Evolutionary conservation across 768 basidiomycete genomes (phyloP).

Genomic region (Leucosporidium scottii): DNA sequence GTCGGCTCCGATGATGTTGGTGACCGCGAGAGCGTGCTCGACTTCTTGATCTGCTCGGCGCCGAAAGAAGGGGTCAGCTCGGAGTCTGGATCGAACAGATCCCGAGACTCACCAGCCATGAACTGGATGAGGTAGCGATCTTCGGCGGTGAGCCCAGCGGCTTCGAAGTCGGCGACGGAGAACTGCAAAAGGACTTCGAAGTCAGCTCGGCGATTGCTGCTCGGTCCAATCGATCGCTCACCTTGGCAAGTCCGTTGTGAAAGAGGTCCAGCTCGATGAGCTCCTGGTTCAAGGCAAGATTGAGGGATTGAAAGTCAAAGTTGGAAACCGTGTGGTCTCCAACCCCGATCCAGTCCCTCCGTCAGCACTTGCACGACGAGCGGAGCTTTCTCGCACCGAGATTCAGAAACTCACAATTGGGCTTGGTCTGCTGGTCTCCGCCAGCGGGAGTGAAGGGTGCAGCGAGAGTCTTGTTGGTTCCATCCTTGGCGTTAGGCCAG

Average conservation of each 20-base stretch:
- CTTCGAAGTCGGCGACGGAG: constrained; percentile 53
- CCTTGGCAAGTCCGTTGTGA: constrained; percentile 50
- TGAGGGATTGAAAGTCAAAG: constrained; percentile 53
- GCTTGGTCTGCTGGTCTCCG: constrained; percentile 10
- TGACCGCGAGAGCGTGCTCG: constrained; percentile 52
- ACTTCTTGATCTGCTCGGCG: constrained; percentile 51
- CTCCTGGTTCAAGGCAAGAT: constrained; percentile 59
- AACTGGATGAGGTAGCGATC: constrained; percentile 55
- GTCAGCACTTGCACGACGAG: too few relatives aligned
- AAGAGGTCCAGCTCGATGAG: constrained; percentile 53
- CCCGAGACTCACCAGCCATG: constrained; percentile 46
- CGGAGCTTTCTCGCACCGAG: too few relatives aligned
- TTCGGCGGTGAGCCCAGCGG: constrained; percentile 51
- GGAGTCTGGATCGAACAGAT: too few relatives aligned
- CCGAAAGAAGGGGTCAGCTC: too few relatives aligned
- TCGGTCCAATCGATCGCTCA: not conserved
- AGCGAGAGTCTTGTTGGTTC: constrained; percentile 23
- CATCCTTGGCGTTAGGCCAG: constrained; percentile 11
- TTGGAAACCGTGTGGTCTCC: constrained; percentile 19
- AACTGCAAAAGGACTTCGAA: constrained; percentile 41
- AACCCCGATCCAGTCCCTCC: too few relatives aligned
- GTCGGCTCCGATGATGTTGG: constrained; percentile 33
- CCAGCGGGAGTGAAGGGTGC: constrained; percentile 18
- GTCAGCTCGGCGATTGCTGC: not conserved
- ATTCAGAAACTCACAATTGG: not conserved